Evolutionary conservation across 2,329 filamentous ascomycete species (phyloP).

Genomic region (Aspergillus neoniger): DNA sequence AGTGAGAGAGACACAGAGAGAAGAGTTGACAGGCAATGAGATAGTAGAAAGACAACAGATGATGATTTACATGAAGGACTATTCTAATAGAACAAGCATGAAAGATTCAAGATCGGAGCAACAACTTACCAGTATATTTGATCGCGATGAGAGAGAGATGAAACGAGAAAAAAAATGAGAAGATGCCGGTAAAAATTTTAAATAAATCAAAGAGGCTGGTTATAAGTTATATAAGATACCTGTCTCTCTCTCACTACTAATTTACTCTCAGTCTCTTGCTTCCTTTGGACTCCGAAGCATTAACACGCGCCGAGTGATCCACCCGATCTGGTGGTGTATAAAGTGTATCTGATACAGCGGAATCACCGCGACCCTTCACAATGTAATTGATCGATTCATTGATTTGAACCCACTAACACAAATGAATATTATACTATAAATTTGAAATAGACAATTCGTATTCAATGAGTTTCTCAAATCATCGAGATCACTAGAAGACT

Average conservation of each 20-base stretch:
- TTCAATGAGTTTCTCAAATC: neutral
- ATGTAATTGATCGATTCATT: neutral
- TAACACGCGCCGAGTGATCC: constrained; percentile 10
- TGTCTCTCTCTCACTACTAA: no score
- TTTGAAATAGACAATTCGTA: neutral
- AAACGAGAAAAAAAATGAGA: neutral
- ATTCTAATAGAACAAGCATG: no score
- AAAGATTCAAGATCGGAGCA: neutral
- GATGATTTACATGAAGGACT: neutral
- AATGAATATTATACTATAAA: neutral
- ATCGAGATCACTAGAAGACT: no score
- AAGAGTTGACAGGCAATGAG: neutral
- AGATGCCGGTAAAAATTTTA: neutral
- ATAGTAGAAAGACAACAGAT: neutral
- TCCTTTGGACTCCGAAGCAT: neutral
- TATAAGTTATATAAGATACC: neutral
- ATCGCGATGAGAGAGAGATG: neutral
- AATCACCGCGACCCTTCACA: neutral
- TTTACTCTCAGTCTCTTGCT: no score
- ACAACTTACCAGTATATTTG: constrained; percentile 1
- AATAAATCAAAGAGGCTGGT: neutral
- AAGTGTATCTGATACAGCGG: constrained; percentile 8
- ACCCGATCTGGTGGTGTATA: constrained; percentile 11
- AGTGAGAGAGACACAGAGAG: no score
- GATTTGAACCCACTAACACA: neutral